Evolutionary conservation across 306 rosid species (phyloP).

Genomic region (Prunus salicina): DNA sequence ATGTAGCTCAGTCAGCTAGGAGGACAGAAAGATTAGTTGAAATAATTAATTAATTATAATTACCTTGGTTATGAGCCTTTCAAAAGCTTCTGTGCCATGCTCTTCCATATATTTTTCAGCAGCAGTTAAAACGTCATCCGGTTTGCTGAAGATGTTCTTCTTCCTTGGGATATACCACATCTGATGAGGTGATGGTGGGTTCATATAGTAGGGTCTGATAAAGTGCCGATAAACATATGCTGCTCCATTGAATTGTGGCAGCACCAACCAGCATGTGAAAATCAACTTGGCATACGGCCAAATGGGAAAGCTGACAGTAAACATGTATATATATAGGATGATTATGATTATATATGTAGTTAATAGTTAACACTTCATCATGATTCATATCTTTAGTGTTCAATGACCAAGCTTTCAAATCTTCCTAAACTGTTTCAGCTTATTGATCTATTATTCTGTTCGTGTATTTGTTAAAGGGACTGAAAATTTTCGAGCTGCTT

Average conservation of each 20-base stretch:
- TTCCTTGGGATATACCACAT: slow-evolving; percentile 82
- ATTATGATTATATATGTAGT: neutral
- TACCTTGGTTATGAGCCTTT: slow-evolving; percentile 79
- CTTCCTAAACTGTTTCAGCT: too few relatives aligned
- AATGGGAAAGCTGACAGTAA: slow-evolving; percentile 54
- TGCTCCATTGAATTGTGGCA: slow-evolving; percentile 91
- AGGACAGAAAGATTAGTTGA: too few relatives aligned
- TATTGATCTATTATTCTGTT: too few relatives aligned
- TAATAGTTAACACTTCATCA: too few relatives aligned
- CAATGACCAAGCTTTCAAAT: too few relatives aligned
- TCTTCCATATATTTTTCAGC: slow-evolving; percentile 79
- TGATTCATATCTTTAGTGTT: too few relatives aligned
- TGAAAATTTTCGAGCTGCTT: too few relatives aligned
- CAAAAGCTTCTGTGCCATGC: slow-evolving; percentile 79
- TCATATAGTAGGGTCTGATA: slow-evolving; percentile 75
- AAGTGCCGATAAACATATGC: slow-evolving; percentile 75
- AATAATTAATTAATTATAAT: neutral
- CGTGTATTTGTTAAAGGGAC: too few relatives aligned
- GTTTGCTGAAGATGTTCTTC: slow-evolving; percentile 52
- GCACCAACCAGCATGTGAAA: slow-evolving; percentile 81
- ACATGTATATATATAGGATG: neutral
- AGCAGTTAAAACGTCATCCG: slow-evolving; percentile 70
- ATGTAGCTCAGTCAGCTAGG: too few relatives aligned
- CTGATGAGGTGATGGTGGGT: slow-evolving; percentile 55
- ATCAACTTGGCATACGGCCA: slow-evolving; percentile 88